Conservation (phyloP, 2,329 filamentous ascomycete species). For the Calonectria hongkongensis region DNA sequence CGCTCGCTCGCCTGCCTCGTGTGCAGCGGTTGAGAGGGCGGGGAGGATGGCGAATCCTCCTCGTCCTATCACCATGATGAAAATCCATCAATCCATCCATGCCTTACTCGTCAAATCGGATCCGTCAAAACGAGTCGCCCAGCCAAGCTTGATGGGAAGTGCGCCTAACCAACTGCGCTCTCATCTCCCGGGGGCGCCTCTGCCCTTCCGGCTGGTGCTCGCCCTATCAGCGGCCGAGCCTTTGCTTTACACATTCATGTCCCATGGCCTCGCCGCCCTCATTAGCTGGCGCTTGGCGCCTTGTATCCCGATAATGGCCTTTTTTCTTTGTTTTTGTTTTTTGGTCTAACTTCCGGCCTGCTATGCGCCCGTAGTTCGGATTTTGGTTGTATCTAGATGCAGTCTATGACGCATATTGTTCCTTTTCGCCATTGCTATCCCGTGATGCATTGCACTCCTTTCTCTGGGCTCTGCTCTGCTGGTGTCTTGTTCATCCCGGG, state of each 20-base stretch:
- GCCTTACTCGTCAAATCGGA: slow-evolving; percentile 31
- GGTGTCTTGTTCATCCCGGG: slow-evolving; percentile 27
- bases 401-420: slow-evolving; percentile 5
- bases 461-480: neutral
- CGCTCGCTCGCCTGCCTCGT: slow-evolving; percentile 22
- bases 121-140: slow-evolving; percentile 31
- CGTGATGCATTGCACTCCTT: slow-evolving; percentile 14
- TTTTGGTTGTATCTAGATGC: neutral
- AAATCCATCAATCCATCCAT: slow-evolving; percentile 32
- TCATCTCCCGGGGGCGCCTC: slow-evolving; percentile 37
- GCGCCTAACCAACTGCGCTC: slow-evolving; percentile 34
- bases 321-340: neutral
- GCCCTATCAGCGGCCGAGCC: slow-evolving; percentile 34
- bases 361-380: neutral
- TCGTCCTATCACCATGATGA: slow-evolving; percentile 19
- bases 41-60: slow-evolving; percentile 15
- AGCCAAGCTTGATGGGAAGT: slow-evolving; percentile 29
- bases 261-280: slow-evolving; percentile 21
- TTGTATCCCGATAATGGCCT: neutral
- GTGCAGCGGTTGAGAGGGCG: neutral
- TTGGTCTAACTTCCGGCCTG: neutral
- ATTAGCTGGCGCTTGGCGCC: slow-evolving; percentile 26
- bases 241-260: slow-evolving; percentile 32
- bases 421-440: neutral
- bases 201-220: slow-evolving; percentile 36